phyloP scores from a whole-genome alignment of 1,284 basidiomycete genomes.

The Polyporus tsugae region DNA sequence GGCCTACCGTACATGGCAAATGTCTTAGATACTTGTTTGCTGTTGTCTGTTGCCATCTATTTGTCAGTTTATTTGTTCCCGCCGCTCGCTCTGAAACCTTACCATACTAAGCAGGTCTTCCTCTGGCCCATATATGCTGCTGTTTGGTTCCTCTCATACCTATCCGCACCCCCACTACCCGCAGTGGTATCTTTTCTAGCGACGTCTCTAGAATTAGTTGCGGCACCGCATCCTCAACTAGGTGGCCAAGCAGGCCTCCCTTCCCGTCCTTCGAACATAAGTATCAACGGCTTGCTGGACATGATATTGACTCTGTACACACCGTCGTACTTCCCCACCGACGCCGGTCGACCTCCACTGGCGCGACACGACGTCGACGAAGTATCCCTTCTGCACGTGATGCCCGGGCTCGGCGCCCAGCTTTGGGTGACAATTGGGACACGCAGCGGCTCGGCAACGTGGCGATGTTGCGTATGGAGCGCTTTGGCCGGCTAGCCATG shows the following conservation, averaged over 20 bases:
- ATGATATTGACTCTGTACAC: neutral
- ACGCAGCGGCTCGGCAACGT: neutral
- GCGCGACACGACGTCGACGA: neutral
- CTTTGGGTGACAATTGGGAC: neutral
- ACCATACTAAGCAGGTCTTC: neutral
- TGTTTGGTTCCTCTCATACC: neutral
- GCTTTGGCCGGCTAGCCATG: neutral
- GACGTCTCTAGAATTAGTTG: neutral
- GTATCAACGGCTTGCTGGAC: neutral
- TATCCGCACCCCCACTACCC: neutral
- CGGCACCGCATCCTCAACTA: neutral
- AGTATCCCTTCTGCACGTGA: neutral
- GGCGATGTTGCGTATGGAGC: neutral
- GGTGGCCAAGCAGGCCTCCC: neutral
- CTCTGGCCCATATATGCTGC: neutral
- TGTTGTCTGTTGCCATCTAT: constrained; percentile 2
- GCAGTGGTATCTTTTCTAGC: neutral
- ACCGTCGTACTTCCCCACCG: neutral
- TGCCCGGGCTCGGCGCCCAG: neutral
- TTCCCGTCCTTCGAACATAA: neutral
- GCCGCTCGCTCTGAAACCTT: neutral
- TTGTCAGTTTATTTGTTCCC: constrained; percentile 7
- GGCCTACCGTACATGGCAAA: constrained; percentile 1
- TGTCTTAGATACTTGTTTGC: neutral
- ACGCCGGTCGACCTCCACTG: neutral